Conservation (phyloP, 208 protist species). For the Herpetomonas samuelpessoai region DNA sequence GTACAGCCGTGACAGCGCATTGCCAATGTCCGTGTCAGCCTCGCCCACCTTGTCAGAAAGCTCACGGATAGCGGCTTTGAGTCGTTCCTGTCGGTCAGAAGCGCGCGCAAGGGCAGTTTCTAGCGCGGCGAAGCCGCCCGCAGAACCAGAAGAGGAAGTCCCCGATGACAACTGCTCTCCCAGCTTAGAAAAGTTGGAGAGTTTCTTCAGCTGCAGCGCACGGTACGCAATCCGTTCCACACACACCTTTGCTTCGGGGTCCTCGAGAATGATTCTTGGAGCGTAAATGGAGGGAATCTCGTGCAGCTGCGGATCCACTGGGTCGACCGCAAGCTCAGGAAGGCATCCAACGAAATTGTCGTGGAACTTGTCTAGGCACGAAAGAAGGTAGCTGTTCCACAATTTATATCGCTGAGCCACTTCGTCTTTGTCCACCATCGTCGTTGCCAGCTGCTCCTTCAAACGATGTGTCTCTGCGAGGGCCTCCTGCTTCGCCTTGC, state of each 20-base stretch:
- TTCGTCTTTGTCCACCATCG: conserved; percentile 53
- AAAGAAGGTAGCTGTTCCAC: conserved; percentile 76
- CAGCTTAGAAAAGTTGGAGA: conserved; percentile 17
- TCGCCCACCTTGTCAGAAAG: conserved; percentile 46
- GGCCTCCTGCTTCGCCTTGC: conserved; percentile 33
- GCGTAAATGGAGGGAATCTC: conserved; percentile 66
- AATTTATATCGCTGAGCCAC: conserved; percentile 59
- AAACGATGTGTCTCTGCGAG: conserved; percentile 43
- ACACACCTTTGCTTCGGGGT: conserved; percentile 60
- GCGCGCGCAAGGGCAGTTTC: conserved; percentile 23
- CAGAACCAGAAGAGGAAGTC: not conserved
- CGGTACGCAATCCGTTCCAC: conserved; percentile 76
- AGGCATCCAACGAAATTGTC: conserved; percentile 32
- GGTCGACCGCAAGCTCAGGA: conserved; percentile 48
- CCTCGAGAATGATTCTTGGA: conserved; percentile 56
- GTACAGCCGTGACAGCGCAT: conserved; percentile 49
- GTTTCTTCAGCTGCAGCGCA: conserved; percentile 56
- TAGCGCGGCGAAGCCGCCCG: conserved; percentile 14
- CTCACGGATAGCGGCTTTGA: conserved; percentile 59
- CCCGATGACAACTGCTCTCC: conserved; percentile 2
- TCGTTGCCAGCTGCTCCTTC: conserved; percentile 44
- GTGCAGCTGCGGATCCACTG: conserved; percentile 46
- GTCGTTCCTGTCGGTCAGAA: conserved; percentile 50
- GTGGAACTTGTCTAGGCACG: conserved; percentile 61
- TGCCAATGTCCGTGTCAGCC: conserved; percentile 29